Conservation (phyloP, 2,329 filamentous ascomycete genomes). For the Ophiostoma himal-ulmi region DNA sequence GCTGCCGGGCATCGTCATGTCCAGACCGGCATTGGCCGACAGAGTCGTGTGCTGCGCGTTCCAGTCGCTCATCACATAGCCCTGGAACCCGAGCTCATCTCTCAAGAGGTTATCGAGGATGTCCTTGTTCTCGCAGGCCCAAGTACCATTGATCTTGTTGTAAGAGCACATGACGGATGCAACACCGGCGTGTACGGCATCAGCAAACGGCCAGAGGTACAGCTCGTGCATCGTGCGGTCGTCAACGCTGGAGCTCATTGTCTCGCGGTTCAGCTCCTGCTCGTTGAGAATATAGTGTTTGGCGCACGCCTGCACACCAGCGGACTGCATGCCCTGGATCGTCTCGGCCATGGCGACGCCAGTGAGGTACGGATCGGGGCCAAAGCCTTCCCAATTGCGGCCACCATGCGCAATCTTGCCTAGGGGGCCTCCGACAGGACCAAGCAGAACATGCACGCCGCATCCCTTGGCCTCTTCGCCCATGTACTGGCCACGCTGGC, state of each 20-base stretch:
- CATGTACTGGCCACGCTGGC: slow-evolving; percentile 61
- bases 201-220: slow-evolving; percentile 62
- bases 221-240: slow-evolving; percentile 64
- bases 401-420: slow-evolving; percentile 69
- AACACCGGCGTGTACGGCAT: slow-evolving; percentile 60
- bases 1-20: slow-evolving; percentile 77
- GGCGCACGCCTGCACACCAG: slow-evolving; percentile 46
- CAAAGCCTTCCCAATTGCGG: slow-evolving; percentile 79
- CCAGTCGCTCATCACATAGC: slow-evolving; percentile 58
- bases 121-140: slow-evolving; percentile 59
- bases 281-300: slow-evolving; percentile 65
- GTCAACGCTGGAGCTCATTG: slow-evolving; percentile 52
- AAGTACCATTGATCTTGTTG: slow-evolving; percentile 64
- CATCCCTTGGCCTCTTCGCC: slow-evolving; percentile 61
- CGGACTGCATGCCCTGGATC: slow-evolving; percentile 51
- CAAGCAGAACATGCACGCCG: slow-evolving; percentile 25
- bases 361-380: slow-evolving; percentile 67
- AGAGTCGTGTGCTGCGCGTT: slow-evolving; percentile 61
- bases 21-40: slow-evolving; percentile 62
- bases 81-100: slow-evolving; percentile 69
- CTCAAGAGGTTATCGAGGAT: slow-evolving; percentile 59
- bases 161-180: slow-evolving; percentile 68
- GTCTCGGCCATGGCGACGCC: slow-evolving; percentile 59
- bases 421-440: slow-evolving; percentile 65
- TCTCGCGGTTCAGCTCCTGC: slow-evolving; percentile 56